A percentile compares a stretch with the other conserved stretches of the same genome.
Evolutionary conservation across 129 eudicot species (phyloP).

Genomic region (Heracleum sosnowskyi): DNA sequence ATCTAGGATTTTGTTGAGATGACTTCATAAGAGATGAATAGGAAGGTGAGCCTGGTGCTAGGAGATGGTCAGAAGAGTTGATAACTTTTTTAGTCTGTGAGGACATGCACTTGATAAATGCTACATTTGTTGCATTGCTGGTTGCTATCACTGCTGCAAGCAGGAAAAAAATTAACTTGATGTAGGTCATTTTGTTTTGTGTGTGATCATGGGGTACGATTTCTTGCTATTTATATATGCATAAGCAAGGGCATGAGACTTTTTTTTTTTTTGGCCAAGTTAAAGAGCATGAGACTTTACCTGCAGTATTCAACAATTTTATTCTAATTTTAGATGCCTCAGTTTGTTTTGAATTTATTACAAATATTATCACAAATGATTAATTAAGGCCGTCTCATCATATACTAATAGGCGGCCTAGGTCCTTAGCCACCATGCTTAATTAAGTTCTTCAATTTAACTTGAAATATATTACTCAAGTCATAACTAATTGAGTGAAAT

Average conservation of each 20-base stretch:
- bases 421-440: background rate
- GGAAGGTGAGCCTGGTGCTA: conserved; percentile 12
- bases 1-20: conserved; percentile 30
- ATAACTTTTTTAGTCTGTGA: background rate
- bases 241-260: background rate
- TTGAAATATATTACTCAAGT: no score
- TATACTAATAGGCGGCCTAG: background rate
- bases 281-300: background rate
- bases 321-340: no score
- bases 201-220: background rate
- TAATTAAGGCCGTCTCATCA: background rate
- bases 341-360: no score
- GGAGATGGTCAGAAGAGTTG: conserved; percentile 6
- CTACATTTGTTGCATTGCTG: conserved; percentile 8
- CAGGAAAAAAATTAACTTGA: background rate
- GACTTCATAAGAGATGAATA: conserved; percentile 15
- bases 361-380: no score
- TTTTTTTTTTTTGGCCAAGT: no score
- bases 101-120: conserved; percentile 17
- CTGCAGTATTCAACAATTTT: background rate
- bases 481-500: no score
- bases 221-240: background rate
- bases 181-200: conserved; percentile 1
- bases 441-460: no score
- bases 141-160: background rate